These are phyloP conservation scores for Mortierella sp. DNA, from an alignment of 371 early-diverging fungal genomes.

Conservation along the genomic window DNA sequence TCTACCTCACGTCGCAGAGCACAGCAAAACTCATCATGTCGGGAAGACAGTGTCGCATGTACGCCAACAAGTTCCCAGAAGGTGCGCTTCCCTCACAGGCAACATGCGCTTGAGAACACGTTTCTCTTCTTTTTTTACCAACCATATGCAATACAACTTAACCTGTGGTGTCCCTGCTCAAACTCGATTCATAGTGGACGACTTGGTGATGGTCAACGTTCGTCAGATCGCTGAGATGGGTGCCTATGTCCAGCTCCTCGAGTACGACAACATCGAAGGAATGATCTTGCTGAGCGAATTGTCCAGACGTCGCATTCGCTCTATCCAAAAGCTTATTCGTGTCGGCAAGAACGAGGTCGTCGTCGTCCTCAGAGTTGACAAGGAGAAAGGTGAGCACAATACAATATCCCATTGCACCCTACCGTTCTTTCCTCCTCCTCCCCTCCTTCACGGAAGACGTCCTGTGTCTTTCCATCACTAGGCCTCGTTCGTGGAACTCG, in stretches of 20 bases:
- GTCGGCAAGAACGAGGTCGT: constrained; percentile 98
- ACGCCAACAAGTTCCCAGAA: constrained; percentile 96
- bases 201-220: constrained; percentile 98
- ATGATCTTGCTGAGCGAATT: constrained; percentile 98
- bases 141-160: no score
- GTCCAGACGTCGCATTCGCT: constrained; percentile 97
- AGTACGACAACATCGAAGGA: constrained; percentile 95
- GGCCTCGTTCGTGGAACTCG: no score
- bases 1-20: no score
- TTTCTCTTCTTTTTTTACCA: no score
- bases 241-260: constrained; percentile 94
- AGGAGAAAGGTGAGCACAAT: constrained; percentile 88
- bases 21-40: constrained; percentile 37
- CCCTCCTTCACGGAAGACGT: no score
- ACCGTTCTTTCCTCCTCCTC: no score
- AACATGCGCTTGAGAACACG: no score
- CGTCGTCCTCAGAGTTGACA: constrained; percentile 97
- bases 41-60: constrained; percentile 84
- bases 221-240: constrained; percentile 98
- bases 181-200: constrained; percentile 73
- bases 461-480: no score
- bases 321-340: constrained; percentile 97
- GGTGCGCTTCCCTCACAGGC: constrained; percentile 16
- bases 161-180: neutral
- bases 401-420: neutral